Conservation (phyloP, 2,329 filamentous ascomycete genomes). For the Trichoderma arundinaceum region DNA sequence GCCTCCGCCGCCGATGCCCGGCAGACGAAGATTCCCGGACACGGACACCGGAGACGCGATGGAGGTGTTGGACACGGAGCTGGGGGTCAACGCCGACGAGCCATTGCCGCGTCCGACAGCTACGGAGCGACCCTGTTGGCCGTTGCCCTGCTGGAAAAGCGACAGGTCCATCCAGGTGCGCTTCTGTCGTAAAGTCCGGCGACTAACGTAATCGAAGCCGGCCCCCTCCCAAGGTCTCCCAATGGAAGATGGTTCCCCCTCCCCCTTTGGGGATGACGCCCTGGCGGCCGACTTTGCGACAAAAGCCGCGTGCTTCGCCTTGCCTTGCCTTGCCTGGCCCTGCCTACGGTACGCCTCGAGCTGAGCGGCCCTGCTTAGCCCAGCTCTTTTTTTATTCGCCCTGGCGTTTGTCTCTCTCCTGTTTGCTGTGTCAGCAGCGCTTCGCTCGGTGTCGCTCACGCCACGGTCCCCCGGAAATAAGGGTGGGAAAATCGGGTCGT, state of each 20-base stretch:
- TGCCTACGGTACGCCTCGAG: neutral
- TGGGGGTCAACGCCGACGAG: constrained; percentile 38
- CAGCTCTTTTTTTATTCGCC: neutral
- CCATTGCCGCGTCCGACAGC: constrained; percentile 22
- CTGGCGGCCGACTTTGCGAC: neutral
- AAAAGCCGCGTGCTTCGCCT: constrained; percentile 3
- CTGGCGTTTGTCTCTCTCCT: neutral
- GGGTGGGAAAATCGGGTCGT: constrained; percentile 12
- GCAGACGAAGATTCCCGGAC: constrained; percentile 37
- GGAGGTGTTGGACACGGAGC: constrained; percentile 37
- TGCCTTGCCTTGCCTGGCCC: neutral
- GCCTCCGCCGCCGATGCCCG: constrained; percentile 19
- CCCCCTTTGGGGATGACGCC: constrained; percentile 11
- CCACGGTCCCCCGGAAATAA: constrained; percentile 24
- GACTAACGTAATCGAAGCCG: constrained; percentile 17
- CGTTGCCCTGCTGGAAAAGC: constrained; percentile 37
- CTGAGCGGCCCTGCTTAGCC: neutral
- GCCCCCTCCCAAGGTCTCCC: constrained; percentile 17
- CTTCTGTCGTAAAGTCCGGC: neutral
- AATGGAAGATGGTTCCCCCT: neutral
- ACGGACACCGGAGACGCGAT: constrained; percentile 37
- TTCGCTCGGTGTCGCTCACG: constrained; percentile 15
- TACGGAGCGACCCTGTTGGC: constrained; percentile 18
- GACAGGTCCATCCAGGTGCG: constrained; percentile 37
- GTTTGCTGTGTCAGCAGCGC: constrained; percentile 13